Percentiles rank a stretch among this genome's conserved stretches.
phyloP scores from a whole-genome alignment of 2,329 filamentous ascomycete species.

The Plectosphaerella plurivora region DNA sequence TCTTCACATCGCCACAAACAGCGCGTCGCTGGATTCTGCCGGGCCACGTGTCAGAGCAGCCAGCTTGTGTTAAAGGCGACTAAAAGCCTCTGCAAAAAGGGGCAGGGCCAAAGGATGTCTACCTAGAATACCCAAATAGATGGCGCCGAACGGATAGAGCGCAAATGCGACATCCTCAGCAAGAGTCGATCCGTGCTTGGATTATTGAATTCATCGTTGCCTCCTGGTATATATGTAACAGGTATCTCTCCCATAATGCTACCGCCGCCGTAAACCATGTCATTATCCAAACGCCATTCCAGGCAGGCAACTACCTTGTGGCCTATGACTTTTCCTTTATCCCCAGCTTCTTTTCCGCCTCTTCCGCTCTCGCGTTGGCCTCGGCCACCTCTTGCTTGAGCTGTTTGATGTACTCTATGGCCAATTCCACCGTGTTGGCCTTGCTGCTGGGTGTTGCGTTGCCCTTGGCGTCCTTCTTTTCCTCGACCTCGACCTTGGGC shows the following conservation, averaged over 20 bases:
- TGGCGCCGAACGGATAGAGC: too few species aligned
- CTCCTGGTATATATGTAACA: not conserved
- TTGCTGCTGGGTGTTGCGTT: conserved; percentile 71
- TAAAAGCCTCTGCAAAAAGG: too few species aligned
- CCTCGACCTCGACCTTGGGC: conserved; percentile 37
- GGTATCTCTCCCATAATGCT: not conserved
- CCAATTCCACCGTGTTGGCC: conserved; percentile 94
- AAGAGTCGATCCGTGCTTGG: not conserved
- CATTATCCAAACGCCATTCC: not conserved
- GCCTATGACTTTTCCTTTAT: not conserved
- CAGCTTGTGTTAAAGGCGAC: too few species aligned
- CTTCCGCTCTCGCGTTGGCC: conserved; percentile 58
- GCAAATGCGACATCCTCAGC: not conserved
- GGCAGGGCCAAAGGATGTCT: too few species aligned
- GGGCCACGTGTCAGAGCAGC: too few species aligned
- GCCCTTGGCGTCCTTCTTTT: conserved; percentile 40
- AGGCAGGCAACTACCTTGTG: not conserved
- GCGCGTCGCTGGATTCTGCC: too few species aligned
- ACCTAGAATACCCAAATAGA: too few species aligned
- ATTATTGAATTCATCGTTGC: too few species aligned
- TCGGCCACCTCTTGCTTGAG: conserved; percentile 69
- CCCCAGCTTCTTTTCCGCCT: conserved; percentile 58
- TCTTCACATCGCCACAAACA: too few species aligned
- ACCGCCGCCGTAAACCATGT: not conserved
- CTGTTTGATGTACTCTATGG: conserved; percentile 90